A percentile compares a stretch with the other conserved stretches of the same genome.
Evolutionary conservation across 2,329 filamentous ascomycete species (phyloP).

Genomic region (Pseudocercospora fijiensis): DNA sequence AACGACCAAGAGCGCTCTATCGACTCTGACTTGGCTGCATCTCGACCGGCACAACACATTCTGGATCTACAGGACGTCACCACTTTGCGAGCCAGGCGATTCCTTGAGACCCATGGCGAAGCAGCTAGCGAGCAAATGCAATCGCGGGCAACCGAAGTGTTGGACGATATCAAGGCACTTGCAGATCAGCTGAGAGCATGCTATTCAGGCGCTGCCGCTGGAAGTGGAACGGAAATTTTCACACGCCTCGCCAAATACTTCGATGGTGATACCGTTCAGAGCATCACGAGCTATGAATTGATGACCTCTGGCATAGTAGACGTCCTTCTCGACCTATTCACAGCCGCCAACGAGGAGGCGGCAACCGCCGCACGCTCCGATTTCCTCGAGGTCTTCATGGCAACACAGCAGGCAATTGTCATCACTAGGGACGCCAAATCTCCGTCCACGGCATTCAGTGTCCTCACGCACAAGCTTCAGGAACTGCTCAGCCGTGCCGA

Average conservation of each 20-base stretch:
- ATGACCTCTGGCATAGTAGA: conserved; percentile 87
- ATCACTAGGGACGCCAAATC: conserved; percentile 66
- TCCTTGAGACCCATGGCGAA: conserved; percentile 78
- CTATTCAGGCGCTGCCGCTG: conserved; percentile 50
- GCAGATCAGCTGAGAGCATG: conserved; percentile 70
- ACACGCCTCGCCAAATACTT: conserved; percentile 77
- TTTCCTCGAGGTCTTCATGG: conserved; percentile 93
- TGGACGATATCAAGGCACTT: conserved; percentile 69
- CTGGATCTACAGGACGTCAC: conserved; percentile 69
- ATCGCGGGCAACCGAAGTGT: conserved; percentile 72
- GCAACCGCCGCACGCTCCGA: conserved; percentile 67
- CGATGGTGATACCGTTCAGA: conserved; percentile 81
- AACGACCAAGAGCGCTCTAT: conserved; percentile 61
- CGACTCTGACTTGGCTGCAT: conserved; percentile 44
- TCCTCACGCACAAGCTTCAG: conserved; percentile 90
- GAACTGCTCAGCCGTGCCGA: conserved; percentile 94
- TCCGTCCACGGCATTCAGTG: conserved; percentile 79
- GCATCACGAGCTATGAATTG: conserved; percentile 92
- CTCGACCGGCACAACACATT: conserved; percentile 34
- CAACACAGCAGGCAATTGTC: conserved; percentile 60
- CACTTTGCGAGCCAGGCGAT: conserved; percentile 72
- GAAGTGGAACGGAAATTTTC: conserved; percentile 56
- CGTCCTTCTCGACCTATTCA: conserved; percentile 78
- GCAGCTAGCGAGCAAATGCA: conserved; percentile 73
- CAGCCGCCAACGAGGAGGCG: conserved; percentile 61